Percentiles rank a stretch among this genome's conserved stretches.
Evolutionary conservation across 371 early-diverging fungal genomes (phyloP).

Genomic region (Mortierella sp.): DNA sequence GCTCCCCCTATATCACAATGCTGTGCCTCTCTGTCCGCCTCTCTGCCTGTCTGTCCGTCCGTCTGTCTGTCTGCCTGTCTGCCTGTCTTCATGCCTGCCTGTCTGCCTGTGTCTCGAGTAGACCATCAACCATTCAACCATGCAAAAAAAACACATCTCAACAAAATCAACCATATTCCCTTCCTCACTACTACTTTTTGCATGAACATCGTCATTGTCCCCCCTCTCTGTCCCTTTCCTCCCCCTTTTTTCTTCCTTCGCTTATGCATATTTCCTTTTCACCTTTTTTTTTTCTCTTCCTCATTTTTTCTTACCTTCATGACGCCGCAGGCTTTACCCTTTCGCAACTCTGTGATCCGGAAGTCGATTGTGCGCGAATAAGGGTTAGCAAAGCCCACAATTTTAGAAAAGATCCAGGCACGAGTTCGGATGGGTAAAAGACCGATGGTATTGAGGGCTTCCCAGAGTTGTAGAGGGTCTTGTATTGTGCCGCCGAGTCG

Average conservation of each 20-base stretch:
- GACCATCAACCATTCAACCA: not conserved
- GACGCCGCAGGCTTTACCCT: conserved; percentile 55
- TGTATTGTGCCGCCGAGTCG: conserved; percentile 32
- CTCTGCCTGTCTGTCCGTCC: not conserved
- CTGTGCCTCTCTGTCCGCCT: not conserved
- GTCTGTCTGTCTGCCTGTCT: not conserved
- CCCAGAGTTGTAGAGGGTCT: conserved; percentile 53
- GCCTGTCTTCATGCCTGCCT: too few species aligned
- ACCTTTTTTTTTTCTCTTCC: not conserved
- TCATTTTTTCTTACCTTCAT: conserved; percentile 39
- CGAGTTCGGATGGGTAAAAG: conserved; percentile 44
- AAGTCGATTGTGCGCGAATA: conserved; percentile 48
- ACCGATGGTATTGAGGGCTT: conserved; percentile 35
- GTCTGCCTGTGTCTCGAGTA: not conserved
- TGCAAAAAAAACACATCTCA: not conserved
- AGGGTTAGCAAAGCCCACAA: conserved; percentile 52
- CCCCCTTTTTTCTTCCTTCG: not conserved
- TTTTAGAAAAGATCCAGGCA: conserved; percentile 51
- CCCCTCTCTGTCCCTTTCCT: not conserved
- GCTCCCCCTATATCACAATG: too few species aligned
- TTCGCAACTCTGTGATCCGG: conserved; percentile 53
- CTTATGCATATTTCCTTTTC: conserved; percentile 2
- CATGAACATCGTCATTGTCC: conserved; percentile 10
- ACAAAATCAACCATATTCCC: not conserved
- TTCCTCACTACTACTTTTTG: too few species aligned